A percentile compares a stretch with the other conserved stretches of the same genome.
Conservation (phyloP, 177 flowering plant genomes). For the Vitis hybrid region DNA sequence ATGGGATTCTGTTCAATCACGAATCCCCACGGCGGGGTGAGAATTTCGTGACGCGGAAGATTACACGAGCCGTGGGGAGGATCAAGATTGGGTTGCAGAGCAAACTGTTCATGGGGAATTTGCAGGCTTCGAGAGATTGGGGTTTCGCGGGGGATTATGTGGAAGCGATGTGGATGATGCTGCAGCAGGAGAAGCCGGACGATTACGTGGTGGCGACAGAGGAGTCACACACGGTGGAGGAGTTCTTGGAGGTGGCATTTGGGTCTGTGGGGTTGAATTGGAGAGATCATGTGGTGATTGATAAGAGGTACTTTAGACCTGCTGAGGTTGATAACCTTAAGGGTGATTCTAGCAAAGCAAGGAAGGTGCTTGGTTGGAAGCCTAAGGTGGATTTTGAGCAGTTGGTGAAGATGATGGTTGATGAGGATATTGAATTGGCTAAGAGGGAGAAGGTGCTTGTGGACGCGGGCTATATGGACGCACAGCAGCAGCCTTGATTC, state of each 20-base stretch:
- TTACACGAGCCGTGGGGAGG: slow-evolving; percentile 90
- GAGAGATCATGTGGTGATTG: slow-evolving; percentile 90
- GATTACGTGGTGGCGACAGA: slow-evolving; percentile 99
- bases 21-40: slow-evolving; percentile 90
- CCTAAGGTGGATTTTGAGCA: slow-evolving; percentile 90
- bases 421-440: slow-evolving; percentile 84
- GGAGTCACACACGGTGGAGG: slow-evolving; percentile 95
- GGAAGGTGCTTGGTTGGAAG: slow-evolving; percentile 81
- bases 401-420: slow-evolving; percentile 98
- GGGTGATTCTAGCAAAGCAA: slow-evolving; percentile 86
- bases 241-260: slow-evolving; percentile 83
- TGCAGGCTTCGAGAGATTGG: slow-evolving; percentile 91
- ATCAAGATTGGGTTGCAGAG: slow-evolving; percentile 89
- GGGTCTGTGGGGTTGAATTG: slow-evolving; percentile 89
- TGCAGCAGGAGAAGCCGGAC: slow-evolving; percentile 93
- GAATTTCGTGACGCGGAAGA: slow-evolving; percentile 95
- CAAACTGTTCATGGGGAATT: slow-evolving; percentile 81
- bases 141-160: slow-evolving; percentile 97
- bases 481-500: slow-evolving; percentile 89
- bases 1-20: slow-evolving; percentile 92
- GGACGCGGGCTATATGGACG: slow-evolving; percentile 95
- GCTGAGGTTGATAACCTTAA: slow-evolving; percentile 90
- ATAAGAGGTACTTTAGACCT: slow-evolving; percentile 89
- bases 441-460: slow-evolving; percentile 97
- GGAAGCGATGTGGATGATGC: slow-evolving; percentile 99